A percentile compares a stretch with the other conserved stretches of the same genome.
phyloP scores from a whole-genome alignment of 2,329 filamentous ascomycete genomes.

The Fusarium agapanthi region DNA sequence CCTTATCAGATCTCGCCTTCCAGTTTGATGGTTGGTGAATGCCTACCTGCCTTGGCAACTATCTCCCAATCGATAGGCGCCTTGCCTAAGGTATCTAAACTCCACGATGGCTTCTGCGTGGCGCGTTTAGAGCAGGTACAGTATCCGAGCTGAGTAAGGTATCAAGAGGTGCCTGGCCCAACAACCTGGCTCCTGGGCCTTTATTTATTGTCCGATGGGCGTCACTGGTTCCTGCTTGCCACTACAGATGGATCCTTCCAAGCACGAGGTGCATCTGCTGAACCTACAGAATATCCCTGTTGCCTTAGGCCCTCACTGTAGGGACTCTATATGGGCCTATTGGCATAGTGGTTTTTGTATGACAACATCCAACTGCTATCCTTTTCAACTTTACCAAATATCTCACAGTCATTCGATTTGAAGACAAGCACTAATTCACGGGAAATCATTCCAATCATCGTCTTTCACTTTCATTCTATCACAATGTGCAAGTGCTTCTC shows the following conservation, averaged over 20 bases:
- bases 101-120: constrained; percentile 17
- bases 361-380: neutral
- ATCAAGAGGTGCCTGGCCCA: constrained; percentile 7
- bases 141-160: neutral
- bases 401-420: neutral
- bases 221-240: neutral
- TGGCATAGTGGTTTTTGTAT: neutral
- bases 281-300: neutral
- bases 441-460: neutral
- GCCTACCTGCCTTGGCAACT: neutral
- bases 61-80: neutral
- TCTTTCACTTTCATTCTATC: neutral
- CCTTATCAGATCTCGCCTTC: neutral
- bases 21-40: neutral
- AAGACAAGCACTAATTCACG: neutral
- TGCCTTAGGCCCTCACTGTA: neutral
- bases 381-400: neutral
- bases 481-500: constrained; percentile 43
- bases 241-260: neutral
- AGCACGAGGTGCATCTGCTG: neutral
- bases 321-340: neutral
- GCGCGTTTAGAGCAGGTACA: neutral
- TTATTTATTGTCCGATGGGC: neutral
- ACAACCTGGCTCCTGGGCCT: constrained; percentile 14
- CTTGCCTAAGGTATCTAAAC: neutral